phyloP scores from a whole-genome alignment of 208 protist species.

The Vickermania spadyakhi region DNA sequence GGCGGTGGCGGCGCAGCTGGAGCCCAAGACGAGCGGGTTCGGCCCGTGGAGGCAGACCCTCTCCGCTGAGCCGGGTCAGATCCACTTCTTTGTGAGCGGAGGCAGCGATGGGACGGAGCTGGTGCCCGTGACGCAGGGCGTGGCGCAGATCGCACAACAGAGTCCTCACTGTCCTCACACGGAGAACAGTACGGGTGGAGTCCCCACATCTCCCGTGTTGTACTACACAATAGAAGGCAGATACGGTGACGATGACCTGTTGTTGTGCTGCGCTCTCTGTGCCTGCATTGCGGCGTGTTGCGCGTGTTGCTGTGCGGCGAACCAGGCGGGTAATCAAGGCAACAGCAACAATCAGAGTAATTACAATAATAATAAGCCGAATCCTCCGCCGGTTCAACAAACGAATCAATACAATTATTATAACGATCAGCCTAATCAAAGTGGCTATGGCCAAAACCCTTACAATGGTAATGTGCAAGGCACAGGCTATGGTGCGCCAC shows the following conservation, averaged over 20 bases:
- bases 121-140: background rate
- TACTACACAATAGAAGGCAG: background rate
- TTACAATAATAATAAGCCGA: conserved; percentile 8
- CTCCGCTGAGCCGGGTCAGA: background rate
- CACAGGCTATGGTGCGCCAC: background rate
- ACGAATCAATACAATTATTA: conserved; percentile 6
- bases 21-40: background rate
- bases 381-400: background rate
- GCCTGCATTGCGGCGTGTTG: conserved; percentile 14
- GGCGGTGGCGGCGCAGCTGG: background rate
- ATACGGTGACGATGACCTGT: background rate
- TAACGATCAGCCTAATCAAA: background rate
- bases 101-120: background rate
- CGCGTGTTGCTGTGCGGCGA: background rate
- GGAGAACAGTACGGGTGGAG: too few relatives aligned
- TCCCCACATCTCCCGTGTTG: background rate
- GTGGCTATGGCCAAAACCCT: background rate
- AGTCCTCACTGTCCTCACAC: too few relatives aligned
- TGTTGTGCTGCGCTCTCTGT: conserved; percentile 7
- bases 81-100: background rate
- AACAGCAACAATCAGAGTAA: conserved; percentile 1
- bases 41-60: background rate
- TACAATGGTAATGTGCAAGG: background rate
- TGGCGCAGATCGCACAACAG: background rate
- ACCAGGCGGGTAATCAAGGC: background rate